Evolutionary conservation across 176 grass and related monocot species (phyloP), one percentile per base, ranked within the genome.

Genomic region (Luzula sylvatica): DNA sequence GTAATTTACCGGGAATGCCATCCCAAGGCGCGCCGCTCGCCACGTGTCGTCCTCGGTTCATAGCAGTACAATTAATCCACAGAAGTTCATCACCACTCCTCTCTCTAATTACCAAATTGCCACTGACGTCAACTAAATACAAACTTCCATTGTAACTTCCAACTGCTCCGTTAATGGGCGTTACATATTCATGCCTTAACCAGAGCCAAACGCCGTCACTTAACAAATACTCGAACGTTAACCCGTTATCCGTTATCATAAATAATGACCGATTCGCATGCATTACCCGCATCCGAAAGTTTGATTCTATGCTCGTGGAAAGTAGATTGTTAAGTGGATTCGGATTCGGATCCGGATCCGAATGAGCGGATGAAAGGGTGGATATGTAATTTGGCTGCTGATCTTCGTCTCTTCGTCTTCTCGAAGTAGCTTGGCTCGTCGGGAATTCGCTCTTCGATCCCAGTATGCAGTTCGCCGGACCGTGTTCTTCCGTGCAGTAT

Each of bases 111-210:
- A 89, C 68, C 35, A 96, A 79, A 72, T 79, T 82, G 22, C 92
- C 92, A 2, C 86, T 52, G 13, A 65, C 66, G 28, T 96, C 81
- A 0, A 86, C 85, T 63, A 96, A 55, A 56, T 84, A 96, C 55
- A 96, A 69, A 26, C 85, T 96, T 20, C 92, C 85, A 50, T 96
- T 96, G 55, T 96, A 96, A 56, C 81, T 96, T 67, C 92, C 92
- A 21, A 89, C 67, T 8, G 85, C 52, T 8, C 77, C 77, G 68
- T 62, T 86, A 63, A 96, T 83, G 15, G 58, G 55, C 46, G 68
- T 68, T 38, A 23, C 20, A 65, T 96, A 72, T 47, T 90, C 92
- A 65, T 96, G 92, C 77, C 81, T 82, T 69, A 90, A 76, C 85
- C 92, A 96, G 56, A 96, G 43, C 85, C 92, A 96, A 39, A 86